Percentiles rank a stretch among this genome's conserved stretches.
Evolutionary conservation across 257 asterid species (phyloP).

Genomic region (Nicotiana benthamiana): DNA sequence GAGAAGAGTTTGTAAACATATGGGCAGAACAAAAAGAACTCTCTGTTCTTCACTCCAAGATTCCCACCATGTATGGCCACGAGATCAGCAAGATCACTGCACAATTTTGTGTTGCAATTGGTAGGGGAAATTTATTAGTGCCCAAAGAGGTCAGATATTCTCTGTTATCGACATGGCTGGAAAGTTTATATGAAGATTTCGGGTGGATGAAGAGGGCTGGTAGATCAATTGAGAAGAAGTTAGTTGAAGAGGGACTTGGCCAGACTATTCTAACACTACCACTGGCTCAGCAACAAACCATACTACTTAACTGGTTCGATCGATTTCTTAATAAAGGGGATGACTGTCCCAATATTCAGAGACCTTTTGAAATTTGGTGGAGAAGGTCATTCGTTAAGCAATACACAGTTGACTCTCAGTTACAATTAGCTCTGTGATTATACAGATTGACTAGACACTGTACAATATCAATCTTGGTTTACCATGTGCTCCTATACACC

Average conservation of each 20-base stretch:
- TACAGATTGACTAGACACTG: constrained; percentile 24
- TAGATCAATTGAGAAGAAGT: constrained; percentile 57
- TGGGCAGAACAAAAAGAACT: constrained; percentile 96
- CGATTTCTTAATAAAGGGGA: constrained; percentile 78
- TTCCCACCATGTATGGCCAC: constrained; percentile 71
- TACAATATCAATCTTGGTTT: not conserved
- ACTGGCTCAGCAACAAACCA: constrained; percentile 56
- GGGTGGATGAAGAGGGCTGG: constrained; percentile 80
- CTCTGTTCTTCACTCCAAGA: constrained; percentile 67
- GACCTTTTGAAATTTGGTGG: constrained; percentile 96
- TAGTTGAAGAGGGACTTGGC: constrained; percentile 77
- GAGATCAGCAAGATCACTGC: constrained; percentile 89
- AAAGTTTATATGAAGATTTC: constrained; percentile 77
- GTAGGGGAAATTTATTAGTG: constrained; percentile 63
- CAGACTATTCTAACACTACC: constrained; percentile 76
- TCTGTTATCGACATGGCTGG: constrained; percentile 81
- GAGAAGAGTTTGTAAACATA: constrained; percentile 67
- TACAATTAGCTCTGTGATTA: constrained; percentile 62
- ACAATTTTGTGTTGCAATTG: constrained; percentile 69
- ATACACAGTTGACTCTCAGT: constrained; percentile 37
- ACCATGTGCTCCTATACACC: not conserved
- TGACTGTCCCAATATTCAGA: constrained; percentile 87
- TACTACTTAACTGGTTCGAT: constrained; percentile 73
- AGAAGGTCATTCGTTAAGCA: constrained; percentile 76
- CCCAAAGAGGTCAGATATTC: constrained; percentile 54